These are phyloP conservation scores for Ceratonia siliqua DNA, from an alignment of 306 rosid genomes.

Conservation along the genomic window DNA sequence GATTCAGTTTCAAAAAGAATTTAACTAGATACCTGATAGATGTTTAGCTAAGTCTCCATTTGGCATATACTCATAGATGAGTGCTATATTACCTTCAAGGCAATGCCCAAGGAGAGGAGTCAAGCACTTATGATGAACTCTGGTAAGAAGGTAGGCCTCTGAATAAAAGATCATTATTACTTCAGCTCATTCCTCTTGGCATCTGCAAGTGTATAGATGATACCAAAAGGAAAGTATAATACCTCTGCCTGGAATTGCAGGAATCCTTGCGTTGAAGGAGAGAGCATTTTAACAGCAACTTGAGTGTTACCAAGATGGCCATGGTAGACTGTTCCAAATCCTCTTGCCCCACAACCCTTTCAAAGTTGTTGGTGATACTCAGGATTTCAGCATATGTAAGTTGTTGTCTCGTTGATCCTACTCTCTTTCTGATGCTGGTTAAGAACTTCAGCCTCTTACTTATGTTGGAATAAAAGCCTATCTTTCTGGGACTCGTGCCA, in stretches of 20 bases:
- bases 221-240: background rate
- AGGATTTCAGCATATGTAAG: slow-evolving; percentile 38
- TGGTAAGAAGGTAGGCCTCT: slow-evolving; percentile 34
- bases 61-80: slow-evolving; percentile 38
- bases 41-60: slow-evolving; percentile 28
- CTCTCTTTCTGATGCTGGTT: background rate
- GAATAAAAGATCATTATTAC: background rate
- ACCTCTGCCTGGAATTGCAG: slow-evolving; percentile 42
- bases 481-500: background rate
- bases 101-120: slow-evolving; percentile 34
- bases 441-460: background rate
- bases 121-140: slow-evolving; percentile 39
- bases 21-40: slow-evolving; percentile 11
- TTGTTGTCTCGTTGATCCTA: slow-evolving; percentile 19
- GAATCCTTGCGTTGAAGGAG: slow-evolving; percentile 34
- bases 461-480: background rate
- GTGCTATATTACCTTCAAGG: slow-evolving; percentile 22
- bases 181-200: background rate
- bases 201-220: background rate
- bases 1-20: background rate
- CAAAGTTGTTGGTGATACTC: slow-evolving; percentile 30
- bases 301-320: slow-evolving; percentile 21
- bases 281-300: slow-evolving; percentile 39
- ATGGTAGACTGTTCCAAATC: slow-evolving; percentile 39
- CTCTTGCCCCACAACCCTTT: slow-evolving; percentile 32